These are phyloP conservation scores for Wallacemonas sp. DNA, from an alignment of 208 protist species.

Conservation along the genomic window DNA sequence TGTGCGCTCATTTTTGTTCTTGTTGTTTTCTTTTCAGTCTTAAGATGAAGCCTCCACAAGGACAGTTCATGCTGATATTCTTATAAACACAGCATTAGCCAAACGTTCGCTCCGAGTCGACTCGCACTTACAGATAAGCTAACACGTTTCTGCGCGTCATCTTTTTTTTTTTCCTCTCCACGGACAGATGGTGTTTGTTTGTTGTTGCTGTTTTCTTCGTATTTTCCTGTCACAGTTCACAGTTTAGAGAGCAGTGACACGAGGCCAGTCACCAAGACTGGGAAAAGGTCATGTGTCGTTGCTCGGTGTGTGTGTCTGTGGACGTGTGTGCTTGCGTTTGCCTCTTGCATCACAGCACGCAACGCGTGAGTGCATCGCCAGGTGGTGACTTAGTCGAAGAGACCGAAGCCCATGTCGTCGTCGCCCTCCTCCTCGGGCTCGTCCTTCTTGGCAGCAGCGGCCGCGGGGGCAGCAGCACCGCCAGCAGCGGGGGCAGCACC, in stretches of 20 bases:
- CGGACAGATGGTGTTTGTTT: slow-evolving; percentile 15
- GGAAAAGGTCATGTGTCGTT: neutral
- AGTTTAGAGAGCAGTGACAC: neutral
- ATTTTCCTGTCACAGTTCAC: neutral
- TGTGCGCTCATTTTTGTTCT: too few relatives aligned
- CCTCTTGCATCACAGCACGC: neutral
- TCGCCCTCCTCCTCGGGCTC: slow-evolving; percentile 84
- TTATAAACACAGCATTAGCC: too few relatives aligned
- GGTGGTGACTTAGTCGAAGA: slow-evolving; percentile 73
- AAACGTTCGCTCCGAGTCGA: too few relatives aligned
- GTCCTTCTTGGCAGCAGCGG: slow-evolving; percentile 56
- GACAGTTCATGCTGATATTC: too few relatives aligned
- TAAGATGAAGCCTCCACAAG: too few relatives aligned
- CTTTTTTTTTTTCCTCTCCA: slow-evolving; percentile 10
- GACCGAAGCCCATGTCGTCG: slow-evolving; percentile 91
- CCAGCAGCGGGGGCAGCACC: slow-evolving; percentile 38
- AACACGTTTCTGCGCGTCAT: too few relatives aligned
- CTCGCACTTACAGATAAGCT: too few relatives aligned
- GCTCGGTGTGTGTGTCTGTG: neutral
- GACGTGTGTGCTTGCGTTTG: too few relatives aligned
- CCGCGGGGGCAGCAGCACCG: slow-evolving; percentile 35
- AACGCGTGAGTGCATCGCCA: neutral
- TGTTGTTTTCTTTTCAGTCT: too few relatives aligned
- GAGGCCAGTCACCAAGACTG: neutral
- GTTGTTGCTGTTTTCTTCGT: neutral